A percentile compares a stretch with the other conserved stretches of the same genome.
Evolutionary conservation across 768 basidiomycete species (phyloP).

Genomic region (Lentinula raphanica): DNA sequence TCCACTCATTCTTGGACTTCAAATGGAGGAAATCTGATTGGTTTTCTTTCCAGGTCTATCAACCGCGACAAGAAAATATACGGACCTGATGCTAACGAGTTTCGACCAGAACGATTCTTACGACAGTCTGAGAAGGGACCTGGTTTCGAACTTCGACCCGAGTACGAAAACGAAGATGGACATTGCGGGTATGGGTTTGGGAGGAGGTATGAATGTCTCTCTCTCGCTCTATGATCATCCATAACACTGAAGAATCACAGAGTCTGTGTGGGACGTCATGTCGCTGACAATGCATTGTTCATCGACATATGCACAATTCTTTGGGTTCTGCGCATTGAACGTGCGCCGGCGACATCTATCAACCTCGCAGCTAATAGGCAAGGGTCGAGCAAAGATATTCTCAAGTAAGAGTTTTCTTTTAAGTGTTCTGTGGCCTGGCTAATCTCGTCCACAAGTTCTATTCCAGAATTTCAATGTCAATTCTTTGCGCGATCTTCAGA

Average conservation of each 20-base stretch:
- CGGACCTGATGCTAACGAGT: background rate
- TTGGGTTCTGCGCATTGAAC: background rate
- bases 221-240: too few species aligned
- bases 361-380: too few species aligned
- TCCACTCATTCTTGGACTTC: background rate
- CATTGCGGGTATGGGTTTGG: constrained; percentile 6
- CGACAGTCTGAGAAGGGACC: background rate
- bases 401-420: background rate
- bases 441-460: background rate
- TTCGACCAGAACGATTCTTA: background rate
- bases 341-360: too few species aligned
- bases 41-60: background rate
- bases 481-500: background rate
- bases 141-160: background rate
- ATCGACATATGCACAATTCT: background rate
- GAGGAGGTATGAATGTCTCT: background rate
- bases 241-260: too few species aligned
- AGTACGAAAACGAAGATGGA: background rate
- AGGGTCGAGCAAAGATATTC: background rate
- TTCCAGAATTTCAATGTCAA: background rate
- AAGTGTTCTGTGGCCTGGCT: background rate
- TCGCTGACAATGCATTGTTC: constrained; percentile 3
- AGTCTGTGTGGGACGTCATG: background rate
- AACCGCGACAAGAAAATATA: background rate
- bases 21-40: background rate